Conservation (phyloP, 768 basidiomycete genomes). For the Galerina marginata region DNA sequence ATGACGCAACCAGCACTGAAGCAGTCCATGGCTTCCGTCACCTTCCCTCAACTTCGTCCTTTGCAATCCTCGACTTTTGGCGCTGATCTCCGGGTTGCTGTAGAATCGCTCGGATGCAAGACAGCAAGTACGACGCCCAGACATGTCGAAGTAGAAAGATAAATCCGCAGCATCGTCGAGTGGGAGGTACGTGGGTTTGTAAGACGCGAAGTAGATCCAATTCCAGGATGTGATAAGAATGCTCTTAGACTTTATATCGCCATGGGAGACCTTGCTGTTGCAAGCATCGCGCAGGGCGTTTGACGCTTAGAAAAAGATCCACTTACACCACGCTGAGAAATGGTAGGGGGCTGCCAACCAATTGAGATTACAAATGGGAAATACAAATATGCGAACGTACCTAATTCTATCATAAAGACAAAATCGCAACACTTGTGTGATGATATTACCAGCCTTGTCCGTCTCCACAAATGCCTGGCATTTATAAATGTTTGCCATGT, state of each 20-base stretch:
- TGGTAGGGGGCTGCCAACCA: conserved; percentile 79
- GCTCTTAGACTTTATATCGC: conserved; percentile 98
- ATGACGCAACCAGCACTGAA: conserved; percentile 95
- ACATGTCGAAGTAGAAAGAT: conserved; percentile 97
- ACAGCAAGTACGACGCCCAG: conserved; percentile 92
- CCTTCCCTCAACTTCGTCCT: conserved; percentile 67
- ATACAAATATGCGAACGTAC: conserved; percentile 47
- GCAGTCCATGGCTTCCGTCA: conserved; percentile 97
- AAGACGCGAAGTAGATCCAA: conserved; percentile 93
- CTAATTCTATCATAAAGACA: conserved; percentile 92
- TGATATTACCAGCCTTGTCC: conserved; percentile 93
- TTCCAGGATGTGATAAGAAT: conserved; percentile 96
- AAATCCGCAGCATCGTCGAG: conserved; percentile 97
- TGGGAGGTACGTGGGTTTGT: conserved; percentile 95
- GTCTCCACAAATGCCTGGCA: conserved; percentile 93
- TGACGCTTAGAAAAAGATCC: conserved; percentile 95
- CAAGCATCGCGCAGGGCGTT: conserved; percentile 84
- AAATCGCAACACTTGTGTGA: conserved; percentile 91
- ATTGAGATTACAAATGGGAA: not conserved
- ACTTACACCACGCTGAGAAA: conserved; percentile 91
- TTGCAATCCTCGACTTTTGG: conserved; percentile 60
- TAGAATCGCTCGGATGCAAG: conserved; percentile 97
- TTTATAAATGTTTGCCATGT: conserved; percentile 87
- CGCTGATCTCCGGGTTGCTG: conserved; percentile 70
- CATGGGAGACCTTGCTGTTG: conserved; percentile 89